These are phyloP conservation scores for Mesembryanthemum crystallinum DNA, from an alignment of 148 eudicot genomes.

Conservation along the genomic window DNA sequence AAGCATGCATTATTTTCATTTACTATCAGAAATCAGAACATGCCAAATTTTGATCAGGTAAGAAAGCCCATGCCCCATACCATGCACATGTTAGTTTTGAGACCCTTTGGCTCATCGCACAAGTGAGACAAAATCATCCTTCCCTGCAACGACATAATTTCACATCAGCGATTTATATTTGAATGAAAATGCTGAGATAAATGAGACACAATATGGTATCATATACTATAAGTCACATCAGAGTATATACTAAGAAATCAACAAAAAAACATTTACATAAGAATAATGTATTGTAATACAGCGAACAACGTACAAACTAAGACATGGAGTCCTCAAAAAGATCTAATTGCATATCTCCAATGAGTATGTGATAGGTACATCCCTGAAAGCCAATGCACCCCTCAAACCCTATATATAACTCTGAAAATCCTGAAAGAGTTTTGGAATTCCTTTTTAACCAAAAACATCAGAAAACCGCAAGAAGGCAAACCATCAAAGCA, in stretches of 20 bases:
- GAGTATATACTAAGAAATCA: neutral
- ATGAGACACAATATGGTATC: neutral
- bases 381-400: no score
- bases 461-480: no score
- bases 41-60: neutral
- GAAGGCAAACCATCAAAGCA: no score
- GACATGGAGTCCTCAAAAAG: no score
- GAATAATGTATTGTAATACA: neutral
- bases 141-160: conserved; percentile 59
- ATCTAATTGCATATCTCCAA: no score
- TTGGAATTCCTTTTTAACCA: no score
- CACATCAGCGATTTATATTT: conserved; percentile 14
- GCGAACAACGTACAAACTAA: no score
- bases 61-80: conserved; percentile 54
- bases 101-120: conserved; percentile 98
- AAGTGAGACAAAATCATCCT: conserved; percentile 88
- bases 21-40: neutral
- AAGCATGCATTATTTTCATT: neutral
- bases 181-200: neutral
- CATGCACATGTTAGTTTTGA: conserved; percentile 95
- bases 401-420: no score
- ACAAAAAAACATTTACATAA: neutral
- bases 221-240: neutral
- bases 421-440: no score
- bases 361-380: no score